These are phyloP conservation scores for Eimeria sp. DNA, from an alignment of 169 alveolate species.

Conservation along the genomic window DNA sequence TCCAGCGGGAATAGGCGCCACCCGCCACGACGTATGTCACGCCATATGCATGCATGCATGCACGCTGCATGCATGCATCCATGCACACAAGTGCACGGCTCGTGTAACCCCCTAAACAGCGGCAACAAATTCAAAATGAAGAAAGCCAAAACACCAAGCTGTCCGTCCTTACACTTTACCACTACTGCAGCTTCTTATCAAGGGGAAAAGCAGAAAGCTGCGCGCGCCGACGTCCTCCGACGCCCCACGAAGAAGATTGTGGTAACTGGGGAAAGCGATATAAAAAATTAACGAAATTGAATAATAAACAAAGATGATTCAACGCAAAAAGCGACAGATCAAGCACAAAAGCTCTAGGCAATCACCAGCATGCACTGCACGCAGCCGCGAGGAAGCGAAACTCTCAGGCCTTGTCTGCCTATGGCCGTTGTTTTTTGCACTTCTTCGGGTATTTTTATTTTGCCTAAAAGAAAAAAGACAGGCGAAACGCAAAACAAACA, in stretches of 20 bases:
- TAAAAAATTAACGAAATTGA: neutral
- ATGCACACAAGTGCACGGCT: neutral
- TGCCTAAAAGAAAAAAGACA: neutral
- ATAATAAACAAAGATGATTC: conserved; percentile 8
- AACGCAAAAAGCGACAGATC: neutral
- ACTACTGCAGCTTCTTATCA: neutral
- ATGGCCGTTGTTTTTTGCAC: neutral
- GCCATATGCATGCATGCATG: neutral
- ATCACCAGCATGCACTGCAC: neutral
- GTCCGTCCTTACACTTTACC: neutral
- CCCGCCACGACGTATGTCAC: neutral
- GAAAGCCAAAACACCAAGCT: neutral
- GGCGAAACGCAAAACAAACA: neutral
- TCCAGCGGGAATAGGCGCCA: too few species aligned
- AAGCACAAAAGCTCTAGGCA: neutral
- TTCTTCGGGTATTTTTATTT: neutral
- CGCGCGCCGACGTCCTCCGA: neutral
- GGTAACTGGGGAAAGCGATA: neutral
- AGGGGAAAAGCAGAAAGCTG: neutral
- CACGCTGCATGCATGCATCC: neutral
- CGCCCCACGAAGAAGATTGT: neutral
- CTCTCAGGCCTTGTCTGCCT: neutral
- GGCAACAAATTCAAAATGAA: neutral
- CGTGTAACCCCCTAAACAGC: neutral
- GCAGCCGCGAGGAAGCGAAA: neutral